phyloP scores from a whole-genome alignment of 108 stramenopile species.

The Pseudonitzschia multiseries region DNA sequence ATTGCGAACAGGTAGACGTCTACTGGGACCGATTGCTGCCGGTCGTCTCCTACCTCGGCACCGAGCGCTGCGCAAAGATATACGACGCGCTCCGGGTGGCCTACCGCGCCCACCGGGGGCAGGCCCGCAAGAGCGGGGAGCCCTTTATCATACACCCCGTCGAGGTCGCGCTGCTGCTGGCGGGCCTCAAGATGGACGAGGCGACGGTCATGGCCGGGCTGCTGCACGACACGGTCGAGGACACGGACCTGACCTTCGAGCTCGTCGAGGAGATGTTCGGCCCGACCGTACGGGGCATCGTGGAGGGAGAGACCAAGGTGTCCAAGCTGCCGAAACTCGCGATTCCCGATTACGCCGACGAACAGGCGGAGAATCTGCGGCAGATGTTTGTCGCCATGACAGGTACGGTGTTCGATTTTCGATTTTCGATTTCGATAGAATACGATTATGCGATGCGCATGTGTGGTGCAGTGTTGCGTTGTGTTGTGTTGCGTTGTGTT shows the following conservation, averaged over 20 bases:
- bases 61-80: slow-evolving; percentile 46
- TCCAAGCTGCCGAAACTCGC: slow-evolving; percentile 90
- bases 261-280: slow-evolving; percentile 94
- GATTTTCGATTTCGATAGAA: no score
- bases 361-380: slow-evolving; percentile 92
- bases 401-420: background rate
- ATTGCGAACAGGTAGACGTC: slow-evolving; percentile 60
- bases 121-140: slow-evolving; percentile 90
- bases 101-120: slow-evolving; percentile 87
- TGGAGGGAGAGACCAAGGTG: slow-evolving; percentile 96
- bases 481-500: no score
- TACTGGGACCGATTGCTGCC: slow-evolving; percentile 82
- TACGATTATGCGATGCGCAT: no score
- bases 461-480: no score
- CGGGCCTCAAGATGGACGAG: slow-evolving; percentile 90
- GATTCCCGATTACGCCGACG: slow-evolving; percentile 76
- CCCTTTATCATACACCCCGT: slow-evolving; percentile 96
- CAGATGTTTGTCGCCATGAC: slow-evolving; percentile 98
- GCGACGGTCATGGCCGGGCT: slow-evolving; percentile 92
- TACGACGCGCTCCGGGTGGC: slow-evolving; percentile 79
- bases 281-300: slow-evolving; percentile 76
- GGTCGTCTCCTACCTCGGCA: slow-evolving; percentile 65
- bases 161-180: slow-evolving; percentile 80
- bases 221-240: slow-evolving; percentile 98
- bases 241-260: slow-evolving; percentile 91